Evolutionary conservation across 768 basidiomycete species (phyloP), one percentile per base, ranked within the genome.

Genomic region (Russula ochroleuca): DNA sequence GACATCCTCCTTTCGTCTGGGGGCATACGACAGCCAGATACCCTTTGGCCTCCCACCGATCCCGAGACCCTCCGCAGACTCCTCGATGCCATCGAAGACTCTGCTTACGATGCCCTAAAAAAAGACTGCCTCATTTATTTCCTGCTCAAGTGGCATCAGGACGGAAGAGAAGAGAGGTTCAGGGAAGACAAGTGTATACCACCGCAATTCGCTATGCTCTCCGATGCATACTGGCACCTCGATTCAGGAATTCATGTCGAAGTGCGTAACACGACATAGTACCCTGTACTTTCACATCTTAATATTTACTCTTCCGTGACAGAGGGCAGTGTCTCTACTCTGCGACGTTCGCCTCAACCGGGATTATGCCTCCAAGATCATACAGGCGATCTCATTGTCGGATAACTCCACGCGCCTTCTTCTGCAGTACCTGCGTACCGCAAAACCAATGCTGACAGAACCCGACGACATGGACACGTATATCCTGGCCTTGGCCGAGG

Each of bases 221-320:
- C 88, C n/a, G 87, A 90, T 75, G 91, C 92, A 70, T 93, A 93
- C 75, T 94, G 88, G 87, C 76, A 83, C 72, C 75, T 94, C 63
- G 92, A 94, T 74, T 80, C 83, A 2, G 88, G 87, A 13, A 77
- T 80, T n/a, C 77, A 85, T 49, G 72, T 88, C 56, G 72, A 81
- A 52, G 90, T 92, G 73, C 66, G 87, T 81, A 15, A 54, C 45
- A 33, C 49, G 54, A 57, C 38, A n/a, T 45, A 38, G 31, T 52
- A 31, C 31, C 6, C 19, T 11, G 35, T 68, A 14, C 19, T 19
- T 35, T 38, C 33, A 35, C 50, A 35, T 50, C 23, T 61, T 21
- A 52, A 41, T 52, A 6, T 57, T n/a, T 21, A 6, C 15, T 9
- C 6, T 41, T 60, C 59, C 40, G 40, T 50, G 28, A 48, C 63